Conservation (phyloP, 352 stramenopile species). For the Pythium myriotylum region DNA sequence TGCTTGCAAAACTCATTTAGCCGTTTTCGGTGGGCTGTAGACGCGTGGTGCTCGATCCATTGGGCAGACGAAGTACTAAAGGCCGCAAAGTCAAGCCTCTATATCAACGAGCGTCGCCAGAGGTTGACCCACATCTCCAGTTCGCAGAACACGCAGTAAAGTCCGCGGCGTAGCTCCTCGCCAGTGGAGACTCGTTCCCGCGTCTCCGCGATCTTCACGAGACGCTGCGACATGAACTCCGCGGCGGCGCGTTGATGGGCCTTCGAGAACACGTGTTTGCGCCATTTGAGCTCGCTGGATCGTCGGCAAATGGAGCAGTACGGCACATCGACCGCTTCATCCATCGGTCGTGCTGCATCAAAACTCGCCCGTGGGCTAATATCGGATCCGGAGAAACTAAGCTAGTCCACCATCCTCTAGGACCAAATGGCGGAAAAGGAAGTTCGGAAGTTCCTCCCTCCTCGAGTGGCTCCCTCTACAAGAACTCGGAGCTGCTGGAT, state of each 20-base stretch:
- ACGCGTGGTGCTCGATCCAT: conserved; percentile 46
- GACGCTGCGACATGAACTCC: conserved; percentile 43
- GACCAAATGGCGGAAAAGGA: neutral
- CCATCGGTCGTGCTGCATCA: conserved; percentile 15
- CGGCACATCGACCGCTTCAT: conserved; percentile 37
- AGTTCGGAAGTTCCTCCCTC: too few species aligned
- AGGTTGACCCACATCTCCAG: conserved; percentile 17
- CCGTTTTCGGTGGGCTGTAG: conserved; percentile 33
- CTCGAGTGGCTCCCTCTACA: neutral
- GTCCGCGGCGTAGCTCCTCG: neutral
- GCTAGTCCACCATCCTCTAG: too few species aligned
- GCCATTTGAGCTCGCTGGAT: conserved; percentile 67
- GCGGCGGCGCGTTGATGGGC: conserved; percentile 47
- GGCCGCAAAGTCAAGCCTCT: too few species aligned
- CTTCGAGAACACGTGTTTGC: conserved; percentile 69
- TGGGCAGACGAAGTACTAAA: conserved; percentile 9
- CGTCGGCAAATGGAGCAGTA: conserved; percentile 62
- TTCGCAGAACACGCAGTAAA: conserved; percentile 46
- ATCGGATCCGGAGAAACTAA: too few species aligned
- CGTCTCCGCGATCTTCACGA: conserved; percentile 25
- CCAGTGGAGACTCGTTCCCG: conserved; percentile 1
- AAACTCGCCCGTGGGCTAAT: neutral
- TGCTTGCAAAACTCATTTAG: conserved; percentile 57
- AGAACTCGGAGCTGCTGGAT: neutral
- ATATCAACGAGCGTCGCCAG: too few species aligned